Evolutionary conservation across 2,329 filamentous ascomycete species (phyloP).

Genomic region (Magnaporthiopsis incrustans): DNA sequence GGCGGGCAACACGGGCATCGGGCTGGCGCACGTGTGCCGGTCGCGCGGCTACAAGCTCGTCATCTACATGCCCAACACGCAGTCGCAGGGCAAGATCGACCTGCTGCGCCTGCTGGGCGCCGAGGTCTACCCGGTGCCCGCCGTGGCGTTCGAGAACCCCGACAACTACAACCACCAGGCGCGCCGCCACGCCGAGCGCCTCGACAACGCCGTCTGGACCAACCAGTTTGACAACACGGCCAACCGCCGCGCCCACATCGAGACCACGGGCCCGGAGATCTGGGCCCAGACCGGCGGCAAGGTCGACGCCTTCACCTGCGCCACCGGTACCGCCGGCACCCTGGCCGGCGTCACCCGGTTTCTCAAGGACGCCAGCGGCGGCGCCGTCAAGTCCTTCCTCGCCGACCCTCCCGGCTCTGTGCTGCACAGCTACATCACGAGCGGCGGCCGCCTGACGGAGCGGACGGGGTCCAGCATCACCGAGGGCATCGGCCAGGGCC

Average conservation of each 20-base stretch:
- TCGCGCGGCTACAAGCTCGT: slow-evolving; percentile 88
- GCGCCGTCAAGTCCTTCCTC: slow-evolving; percentile 76
- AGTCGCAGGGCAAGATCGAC: slow-evolving; percentile 97
- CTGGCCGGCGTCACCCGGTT: slow-evolving; percentile 83
- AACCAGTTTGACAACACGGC: slow-evolving; percentile 98
- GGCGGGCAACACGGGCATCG: slow-evolving; percentile 95
- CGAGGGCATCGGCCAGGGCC: slow-evolving; percentile 94
- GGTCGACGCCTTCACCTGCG: slow-evolving; percentile 90
- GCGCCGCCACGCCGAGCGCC: slow-evolving; percentile 71
- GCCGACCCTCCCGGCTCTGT: slow-evolving; percentile 93
- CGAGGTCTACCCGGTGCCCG: slow-evolving; percentile 92
- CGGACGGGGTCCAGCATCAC: slow-evolving; percentile 83
- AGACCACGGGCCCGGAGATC: slow-evolving; percentile 95
- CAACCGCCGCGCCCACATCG: slow-evolving; percentile 88
- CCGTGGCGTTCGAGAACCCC: slow-evolving; percentile 90
- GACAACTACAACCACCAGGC: slow-evolving; percentile 99
- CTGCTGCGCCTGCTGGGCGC: slow-evolving; percentile 83
- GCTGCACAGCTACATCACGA: slow-evolving; percentile 83
- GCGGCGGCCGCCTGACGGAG: slow-evolving; percentile 76
- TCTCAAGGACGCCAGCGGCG: slow-evolving; percentile 73
- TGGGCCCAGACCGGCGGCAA: slow-evolving; percentile 85
- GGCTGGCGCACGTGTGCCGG: slow-evolving; percentile 91
- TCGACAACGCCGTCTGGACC: slow-evolving; percentile 93
- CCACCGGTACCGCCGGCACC: slow-evolving; percentile 87
- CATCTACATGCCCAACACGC: slow-evolving; percentile 99